Evolutionary conservation across 805 yeast genomes (phyloP).

Genomic region (Saccharomycopsis sp.): DNA sequence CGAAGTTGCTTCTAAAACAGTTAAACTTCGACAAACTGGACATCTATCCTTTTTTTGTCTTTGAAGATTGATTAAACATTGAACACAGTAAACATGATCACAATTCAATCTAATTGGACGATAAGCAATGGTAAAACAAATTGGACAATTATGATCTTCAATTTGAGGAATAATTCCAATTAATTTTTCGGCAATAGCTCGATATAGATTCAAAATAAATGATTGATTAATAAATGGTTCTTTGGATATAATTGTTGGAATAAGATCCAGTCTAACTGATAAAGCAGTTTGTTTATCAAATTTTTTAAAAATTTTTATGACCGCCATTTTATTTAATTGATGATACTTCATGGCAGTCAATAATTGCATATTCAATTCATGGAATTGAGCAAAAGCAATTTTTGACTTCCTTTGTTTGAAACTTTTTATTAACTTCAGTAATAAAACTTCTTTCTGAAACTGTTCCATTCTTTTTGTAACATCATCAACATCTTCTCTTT

Average conservation of each 20-base stretch:
- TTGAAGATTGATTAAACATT: conserved; percentile 62
- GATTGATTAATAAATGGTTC: conserved; percentile 38
- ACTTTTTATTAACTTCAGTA: conserved; percentile 26
- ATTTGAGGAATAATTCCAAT: conserved; percentile 57
- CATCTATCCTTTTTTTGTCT: conserved; percentile 42
- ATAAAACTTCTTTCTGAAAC: conserved; percentile 32
- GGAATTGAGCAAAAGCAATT: conserved; percentile 38
- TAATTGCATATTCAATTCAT: conserved; percentile 42
- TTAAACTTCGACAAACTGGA: conserved; percentile 51
- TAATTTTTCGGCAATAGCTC: conserved; percentile 42
- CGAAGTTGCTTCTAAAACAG: conserved; percentile 47
- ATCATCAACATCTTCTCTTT: conserved; percentile 35
- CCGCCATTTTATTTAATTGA: conserved; percentile 51
- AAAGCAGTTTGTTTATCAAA: conserved; percentile 64
- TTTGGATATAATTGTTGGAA: conserved; percentile 29
- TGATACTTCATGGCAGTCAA: conserved; percentile 51
- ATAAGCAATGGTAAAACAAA: conserved; percentile 59
- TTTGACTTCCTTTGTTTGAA: conserved; percentile 39
- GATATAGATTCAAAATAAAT: conserved; percentile 43
- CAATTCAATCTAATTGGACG: conserved; percentile 60
- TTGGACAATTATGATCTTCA: conserved; percentile 68
- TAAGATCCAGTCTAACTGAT: conserved; percentile 32
- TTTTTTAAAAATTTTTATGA: conserved; percentile 59
- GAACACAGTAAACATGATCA: conserved; percentile 59
- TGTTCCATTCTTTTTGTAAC: conserved; percentile 33